phyloP scores from a whole-genome alignment of 2,329 filamentous ascomycete genomes.

The Diatrype stigma region DNA sequence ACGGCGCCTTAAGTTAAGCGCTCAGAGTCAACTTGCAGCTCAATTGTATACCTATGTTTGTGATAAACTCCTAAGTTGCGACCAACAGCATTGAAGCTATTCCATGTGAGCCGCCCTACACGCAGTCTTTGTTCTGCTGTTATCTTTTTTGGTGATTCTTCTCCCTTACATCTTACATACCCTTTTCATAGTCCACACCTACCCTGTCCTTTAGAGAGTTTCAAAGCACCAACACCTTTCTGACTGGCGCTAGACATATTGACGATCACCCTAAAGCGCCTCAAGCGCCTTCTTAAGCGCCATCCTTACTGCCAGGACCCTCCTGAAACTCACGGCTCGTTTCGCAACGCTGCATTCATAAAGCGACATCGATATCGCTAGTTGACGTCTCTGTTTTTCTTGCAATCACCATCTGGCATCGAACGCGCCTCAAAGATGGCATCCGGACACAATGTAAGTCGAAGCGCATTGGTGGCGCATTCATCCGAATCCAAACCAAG shows the following conservation, averaged over 20 bases:
- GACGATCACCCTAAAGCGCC: neutral
- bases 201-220: too few relatives aligned
- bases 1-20: neutral
- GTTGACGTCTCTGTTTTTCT: neutral
- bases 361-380: neutral
- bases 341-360: neutral
- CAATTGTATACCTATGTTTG: too few relatives aligned
- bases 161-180: too few relatives aligned
- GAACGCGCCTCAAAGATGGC: constrained; percentile 31
- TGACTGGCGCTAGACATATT: neutral
- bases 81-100: too few relatives aligned
- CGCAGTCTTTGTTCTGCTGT: too few relatives aligned
- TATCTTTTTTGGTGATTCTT: too few relatives aligned
- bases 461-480: constrained; percentile 5
- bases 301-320: neutral
- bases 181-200: too few relatives aligned
- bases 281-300: neutral
- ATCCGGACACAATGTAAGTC: constrained; percentile 40
- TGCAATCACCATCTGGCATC: neutral
- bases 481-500: constrained; percentile 1
- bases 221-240: too few relatives aligned
- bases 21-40: neutral
- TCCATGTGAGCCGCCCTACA: too few relatives aligned
- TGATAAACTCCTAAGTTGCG: too few relatives aligned
- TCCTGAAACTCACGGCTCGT: neutral